Conservation (phyloP, 179 eudicot species). For the Drosera spatulata region DNA sequence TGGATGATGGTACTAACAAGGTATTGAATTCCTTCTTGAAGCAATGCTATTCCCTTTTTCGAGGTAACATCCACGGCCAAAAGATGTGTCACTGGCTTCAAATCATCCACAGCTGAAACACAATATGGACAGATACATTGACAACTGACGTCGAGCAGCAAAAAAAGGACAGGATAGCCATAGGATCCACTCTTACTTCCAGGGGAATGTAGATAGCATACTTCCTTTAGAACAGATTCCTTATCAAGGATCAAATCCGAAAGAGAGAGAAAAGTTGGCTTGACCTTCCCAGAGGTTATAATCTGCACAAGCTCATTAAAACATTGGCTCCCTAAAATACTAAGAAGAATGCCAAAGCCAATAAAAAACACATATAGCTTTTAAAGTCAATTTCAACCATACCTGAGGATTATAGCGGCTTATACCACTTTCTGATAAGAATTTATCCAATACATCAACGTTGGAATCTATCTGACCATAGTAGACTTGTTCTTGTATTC, state of each 20-base stretch:
- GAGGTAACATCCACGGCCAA: conserved; percentile 67
- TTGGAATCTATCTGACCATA: conserved; percentile 81
- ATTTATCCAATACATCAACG: conserved; percentile 85
- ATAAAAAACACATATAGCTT: neutral
- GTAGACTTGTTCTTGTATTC: conserved; percentile 96
- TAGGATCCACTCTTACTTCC: conserved; percentile 47
- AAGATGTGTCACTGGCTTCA: conserved; percentile 97
- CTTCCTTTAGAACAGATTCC: conserved; percentile 59
- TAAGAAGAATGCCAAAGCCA: neutral
- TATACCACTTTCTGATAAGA: conserved; percentile 80
- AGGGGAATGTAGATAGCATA: conserved; percentile 74
- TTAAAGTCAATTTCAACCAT: conserved; percentile 4
- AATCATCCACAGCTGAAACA: conserved; percentile 65
- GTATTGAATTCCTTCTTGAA: conserved; percentile 82
- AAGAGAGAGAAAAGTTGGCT: conserved; percentile 69
- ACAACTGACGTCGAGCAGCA: conserved; percentile 3
- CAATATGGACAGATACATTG: conserved; percentile 9
- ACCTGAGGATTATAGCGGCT: conserved; percentile 96
- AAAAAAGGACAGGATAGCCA: conserved; percentile 1
- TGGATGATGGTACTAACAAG: conserved; percentile 41
- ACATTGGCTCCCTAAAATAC: neutral
- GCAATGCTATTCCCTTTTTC: conserved; percentile 62
- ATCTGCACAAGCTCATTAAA: conserved; percentile 41
- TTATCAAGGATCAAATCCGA: conserved; percentile 49
- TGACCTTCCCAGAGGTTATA: conserved; percentile 65